Evolutionary conservation across 78 protist genomes (phyloP).

Genomic region (Cavenderia fasciculata): DNA sequence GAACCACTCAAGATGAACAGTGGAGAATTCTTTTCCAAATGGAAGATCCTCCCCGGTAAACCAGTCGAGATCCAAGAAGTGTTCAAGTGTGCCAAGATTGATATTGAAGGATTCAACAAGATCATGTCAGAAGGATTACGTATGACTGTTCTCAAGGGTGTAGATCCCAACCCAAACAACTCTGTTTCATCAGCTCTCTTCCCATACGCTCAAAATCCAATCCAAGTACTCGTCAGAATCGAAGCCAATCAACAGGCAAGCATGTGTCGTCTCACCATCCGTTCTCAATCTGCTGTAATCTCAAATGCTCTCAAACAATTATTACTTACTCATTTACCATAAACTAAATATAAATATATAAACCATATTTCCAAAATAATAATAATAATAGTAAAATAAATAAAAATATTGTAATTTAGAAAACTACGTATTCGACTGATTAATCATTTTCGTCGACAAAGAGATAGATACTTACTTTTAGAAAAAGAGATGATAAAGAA

Average conservation of each 20-base stretch:
- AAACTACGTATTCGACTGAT: no score
- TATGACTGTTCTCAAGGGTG: conserved; percentile 51
- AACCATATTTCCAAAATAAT: no score
- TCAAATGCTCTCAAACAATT: conserved; percentile 54
- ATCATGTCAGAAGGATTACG: conserved; percentile 43
- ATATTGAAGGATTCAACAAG: conserved; percentile 16
- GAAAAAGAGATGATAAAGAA: no score
- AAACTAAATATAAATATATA: neutral
- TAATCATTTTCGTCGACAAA: no score
- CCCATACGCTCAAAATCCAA: conserved; percentile 51
- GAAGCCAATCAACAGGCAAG: conserved; percentile 83
- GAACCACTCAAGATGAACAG: conserved; percentile 42
- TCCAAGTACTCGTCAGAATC: conserved; percentile 62
- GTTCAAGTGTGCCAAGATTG: conserved; percentile 49
- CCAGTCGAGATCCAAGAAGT: conserved; percentile 79
- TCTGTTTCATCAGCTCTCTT: conserved; percentile 82
- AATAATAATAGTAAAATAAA: no score
- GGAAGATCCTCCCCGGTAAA: conserved; percentile 79
- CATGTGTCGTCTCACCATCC: conserved; percentile 83
- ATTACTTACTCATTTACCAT: conserved; percentile 20
- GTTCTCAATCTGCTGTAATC: conserved; percentile 74
- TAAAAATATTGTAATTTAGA: no score
- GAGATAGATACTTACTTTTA: no score
- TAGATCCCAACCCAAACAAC: conserved; percentile 90
- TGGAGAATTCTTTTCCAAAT: conserved; percentile 68